Evolutionary conservation across 331 rosid species (phyloP).

Genomic region (Prunus yedoensis): DNA sequence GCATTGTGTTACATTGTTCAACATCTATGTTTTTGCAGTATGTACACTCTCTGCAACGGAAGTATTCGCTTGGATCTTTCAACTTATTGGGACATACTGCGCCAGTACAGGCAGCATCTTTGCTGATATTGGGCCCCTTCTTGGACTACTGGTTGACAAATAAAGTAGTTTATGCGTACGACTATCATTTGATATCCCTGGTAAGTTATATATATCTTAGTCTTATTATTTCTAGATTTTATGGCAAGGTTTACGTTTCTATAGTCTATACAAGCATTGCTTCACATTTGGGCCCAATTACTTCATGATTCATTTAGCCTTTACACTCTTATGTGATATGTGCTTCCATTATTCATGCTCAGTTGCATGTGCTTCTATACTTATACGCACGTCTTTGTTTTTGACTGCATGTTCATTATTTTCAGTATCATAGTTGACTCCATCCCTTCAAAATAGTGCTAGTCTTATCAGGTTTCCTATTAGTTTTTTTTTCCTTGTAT

Average conservation of each 20-base stretch:
- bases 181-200: conserved; percentile 47
- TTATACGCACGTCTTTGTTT: not conserved
- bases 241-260: not conserved
- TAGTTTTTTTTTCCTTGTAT: not conserved
- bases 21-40: conserved; percentile 52
- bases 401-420: not conserved
- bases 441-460: not conserved
- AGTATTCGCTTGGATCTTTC: conserved; percentile 93
- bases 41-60: conserved; percentile 89
- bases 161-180: conserved; percentile 61
- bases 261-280: not conserved
- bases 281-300: not conserved
- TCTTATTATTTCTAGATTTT: not conserved
- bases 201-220: conserved; percentile 43
- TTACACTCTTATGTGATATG: not conserved
- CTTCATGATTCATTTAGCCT: not conserved
- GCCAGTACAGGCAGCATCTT: conserved; percentile 82
- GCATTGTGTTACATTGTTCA: conserved; percentile 17
- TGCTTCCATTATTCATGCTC: not conserved
- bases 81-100: conserved; percentile 94
- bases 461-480: not conserved
- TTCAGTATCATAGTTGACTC: not conserved
- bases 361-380: not conserved
- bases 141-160: conserved; percentile 84
- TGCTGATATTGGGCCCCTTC: conserved; percentile 76